Percentiles rank a stretch among this genome's conserved stretches.
These are phyloP conservation scores for Laetiporus sulphureus DNA, from an alignment of 1,284 basidiomycete genomes.

Conservation along the genomic window DNA sequence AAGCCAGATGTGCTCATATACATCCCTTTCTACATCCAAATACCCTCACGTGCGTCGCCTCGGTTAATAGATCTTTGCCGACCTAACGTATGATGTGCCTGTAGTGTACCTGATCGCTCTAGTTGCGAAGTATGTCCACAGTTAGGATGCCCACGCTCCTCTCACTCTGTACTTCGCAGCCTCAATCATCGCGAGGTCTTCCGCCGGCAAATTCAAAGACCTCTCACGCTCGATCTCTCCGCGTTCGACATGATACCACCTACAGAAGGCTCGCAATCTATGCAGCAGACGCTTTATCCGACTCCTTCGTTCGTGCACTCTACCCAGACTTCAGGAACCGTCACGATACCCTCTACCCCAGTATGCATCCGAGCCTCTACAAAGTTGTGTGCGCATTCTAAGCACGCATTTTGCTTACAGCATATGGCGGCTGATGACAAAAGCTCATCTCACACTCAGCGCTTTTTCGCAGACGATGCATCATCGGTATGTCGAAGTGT, in stretches of 20 bases:
- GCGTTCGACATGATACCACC: constrained; percentile 7
- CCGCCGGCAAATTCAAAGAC: constrained; percentile 6
- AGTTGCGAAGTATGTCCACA: constrained; percentile 9
- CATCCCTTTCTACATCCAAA: constrained; percentile 11
- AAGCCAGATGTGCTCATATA: constrained; percentile 4
- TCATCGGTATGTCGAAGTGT: too few relatives aligned
- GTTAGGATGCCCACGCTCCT: neutral
- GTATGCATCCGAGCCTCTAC: too few relatives aligned
- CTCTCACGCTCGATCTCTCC: constrained; percentile 9
- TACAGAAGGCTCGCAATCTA: too few relatives aligned
- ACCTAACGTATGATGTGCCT: neutral
- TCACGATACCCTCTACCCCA: too few relatives aligned
- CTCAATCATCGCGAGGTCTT: constrained; percentile 6
- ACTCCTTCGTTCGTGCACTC: neutral
- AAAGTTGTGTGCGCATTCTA: too few relatives aligned
- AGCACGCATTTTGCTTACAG: too few relatives aligned
- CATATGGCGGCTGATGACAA: too few relatives aligned
- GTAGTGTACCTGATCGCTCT: constrained; percentile 12
- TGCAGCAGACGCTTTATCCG: too few relatives aligned
- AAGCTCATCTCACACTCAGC: too few relatives aligned
- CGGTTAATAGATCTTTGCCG: neutral
- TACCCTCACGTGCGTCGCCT: constrained; percentile 7
- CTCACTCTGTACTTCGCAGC: neutral
- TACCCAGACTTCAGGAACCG: too few relatives aligned
- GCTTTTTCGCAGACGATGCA: too few relatives aligned